Evolutionary conservation across 1,139 yeast species (phyloP).

Genomic region (Suhomyces panamericanus): DNA sequence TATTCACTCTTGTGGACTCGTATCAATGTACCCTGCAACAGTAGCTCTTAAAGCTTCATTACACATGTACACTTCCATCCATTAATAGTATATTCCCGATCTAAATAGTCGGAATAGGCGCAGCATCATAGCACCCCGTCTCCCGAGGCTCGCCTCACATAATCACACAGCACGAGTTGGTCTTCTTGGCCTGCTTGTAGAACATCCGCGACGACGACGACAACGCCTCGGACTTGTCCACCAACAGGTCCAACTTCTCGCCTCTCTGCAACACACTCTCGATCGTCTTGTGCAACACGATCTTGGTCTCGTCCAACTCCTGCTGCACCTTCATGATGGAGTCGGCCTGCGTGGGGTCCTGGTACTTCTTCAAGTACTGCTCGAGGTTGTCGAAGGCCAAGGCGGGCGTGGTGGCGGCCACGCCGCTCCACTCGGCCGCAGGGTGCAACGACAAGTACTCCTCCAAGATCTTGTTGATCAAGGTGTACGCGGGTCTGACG

Average conservation of each 20-base stretch:
- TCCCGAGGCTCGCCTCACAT: conserved; percentile 39
- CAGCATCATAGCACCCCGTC: neutral
- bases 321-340: conserved; percentile 96
- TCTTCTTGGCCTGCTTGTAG: conserved; percentile 95
- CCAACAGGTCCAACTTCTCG: conserved; percentile 89
- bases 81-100: too few relatives aligned
- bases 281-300: conserved; percentile 92
- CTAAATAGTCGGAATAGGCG: too few relatives aligned
- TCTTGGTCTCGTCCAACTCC: conserved; percentile 96
- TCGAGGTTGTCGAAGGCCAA: conserved; percentile 65
- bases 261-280: conserved; percentile 95
- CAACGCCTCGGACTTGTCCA: conserved; percentile 92
- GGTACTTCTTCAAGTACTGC: conserved; percentile 76
- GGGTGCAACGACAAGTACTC: conserved; percentile 89
- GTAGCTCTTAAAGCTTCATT: too few relatives aligned
- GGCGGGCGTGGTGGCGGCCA: conserved; percentile 48
- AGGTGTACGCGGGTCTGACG: conserved; percentile 93
- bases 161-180: conserved; percentile 91
- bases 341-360: conserved; percentile 96
- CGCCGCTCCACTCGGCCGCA: conserved; percentile 62
- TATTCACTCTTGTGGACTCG: too few relatives aligned
- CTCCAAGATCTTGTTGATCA: conserved; percentile 86
- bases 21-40: too few relatives aligned
- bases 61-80: too few relatives aligned
- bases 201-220: conserved; percentile 89